Evolutionary conservation across 805 yeast species (phyloP).

Genomic region (Ogataea neopini): DNA sequence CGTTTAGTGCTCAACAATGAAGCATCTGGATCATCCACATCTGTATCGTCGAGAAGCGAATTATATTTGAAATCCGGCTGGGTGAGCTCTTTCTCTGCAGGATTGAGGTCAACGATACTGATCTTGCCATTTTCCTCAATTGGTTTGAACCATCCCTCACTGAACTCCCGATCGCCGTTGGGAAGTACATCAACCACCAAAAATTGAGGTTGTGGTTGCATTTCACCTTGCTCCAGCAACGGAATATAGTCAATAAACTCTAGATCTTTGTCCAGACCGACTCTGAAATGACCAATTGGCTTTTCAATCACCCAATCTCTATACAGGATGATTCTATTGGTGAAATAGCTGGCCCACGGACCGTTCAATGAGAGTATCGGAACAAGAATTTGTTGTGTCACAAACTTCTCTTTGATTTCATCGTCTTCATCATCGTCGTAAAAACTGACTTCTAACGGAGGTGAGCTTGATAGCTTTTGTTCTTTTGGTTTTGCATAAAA

Average conservation of each 20-base stretch:
- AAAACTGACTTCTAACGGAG: conserved; percentile 4
- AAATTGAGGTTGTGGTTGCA: conserved; percentile 30
- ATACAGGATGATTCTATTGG: conserved; percentile 32
- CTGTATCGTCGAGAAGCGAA: neutral
- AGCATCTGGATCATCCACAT: neutral
- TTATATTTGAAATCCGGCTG: conserved; percentile 1
- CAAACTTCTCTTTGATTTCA: conserved; percentile 14
- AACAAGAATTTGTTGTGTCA: conserved; percentile 34
- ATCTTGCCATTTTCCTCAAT: conserved; percentile 13
- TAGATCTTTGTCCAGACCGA: conserved; percentile 17
- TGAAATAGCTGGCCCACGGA: conserved; percentile 28
- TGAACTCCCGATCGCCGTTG: conserved; percentile 15
- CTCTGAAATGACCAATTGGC: neutral
- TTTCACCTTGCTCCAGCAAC: conserved; percentile 17
- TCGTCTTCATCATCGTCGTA: conserved; percentile 12
- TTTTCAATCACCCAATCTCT: conserved; percentile 32
- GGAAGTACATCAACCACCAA: conserved; percentile 18
- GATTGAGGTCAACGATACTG: conserved; percentile 17
- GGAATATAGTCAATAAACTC: conserved; percentile 26
- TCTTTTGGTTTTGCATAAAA: conserved; percentile 16
- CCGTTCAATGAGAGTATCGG: conserved; percentile 33
- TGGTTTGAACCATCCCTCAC: conserved; percentile 20
- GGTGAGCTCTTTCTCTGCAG: neutral
- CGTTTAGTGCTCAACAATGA: neutral
- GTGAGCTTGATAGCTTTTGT: neutral